Evolutionary conservation across 2,329 filamentous ascomycete species (phyloP).

Genomic region (Huntiella bhutanensis): DNA sequence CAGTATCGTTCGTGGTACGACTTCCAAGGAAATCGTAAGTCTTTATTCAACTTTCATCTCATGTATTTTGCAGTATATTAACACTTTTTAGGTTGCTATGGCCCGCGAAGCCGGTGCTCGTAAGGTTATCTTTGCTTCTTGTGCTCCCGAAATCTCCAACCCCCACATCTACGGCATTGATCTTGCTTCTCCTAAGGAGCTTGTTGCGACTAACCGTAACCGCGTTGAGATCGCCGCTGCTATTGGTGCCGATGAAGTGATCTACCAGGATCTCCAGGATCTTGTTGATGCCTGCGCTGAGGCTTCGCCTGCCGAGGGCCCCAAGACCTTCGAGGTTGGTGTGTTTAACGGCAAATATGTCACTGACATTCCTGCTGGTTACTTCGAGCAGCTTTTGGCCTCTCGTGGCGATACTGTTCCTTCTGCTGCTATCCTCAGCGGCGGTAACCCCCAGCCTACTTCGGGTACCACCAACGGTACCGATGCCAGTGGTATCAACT

Average conservation of each 20-base stretch:
- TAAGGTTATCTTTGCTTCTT: constrained; percentile 68
- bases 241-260: constrained; percentile 35
- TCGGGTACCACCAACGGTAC: constrained; percentile 2
- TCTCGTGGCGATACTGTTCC: constrained; percentile 40
- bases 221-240: constrained; percentile 23
- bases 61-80: background rate
- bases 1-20: constrained; percentile 74
- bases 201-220: constrained; percentile 24
- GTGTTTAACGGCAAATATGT: constrained; percentile 82
- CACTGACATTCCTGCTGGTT: constrained; percentile 58
- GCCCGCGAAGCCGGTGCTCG: constrained; percentile 65
- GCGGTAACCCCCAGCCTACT: constrained; percentile 2
- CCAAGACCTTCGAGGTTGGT: constrained; percentile 64
- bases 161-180: constrained; percentile 53
- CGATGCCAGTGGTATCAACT: constrained; percentile 2
- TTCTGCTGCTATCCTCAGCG: background rate
- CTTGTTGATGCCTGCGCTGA: constrained; percentile 64
- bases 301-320: constrained; percentile 33
- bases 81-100: constrained; percentile 34
- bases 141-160: constrained; percentile 64
- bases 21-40: constrained; percentile 32
- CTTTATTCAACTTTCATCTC: background rate
- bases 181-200: constrained; percentile 23
- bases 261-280: constrained; percentile 44
- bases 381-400: constrained; percentile 63